Evolutionary conservation across 2,329 filamentous ascomycete species (phyloP).

Genomic region (Monilinia aucupariae): DNA sequence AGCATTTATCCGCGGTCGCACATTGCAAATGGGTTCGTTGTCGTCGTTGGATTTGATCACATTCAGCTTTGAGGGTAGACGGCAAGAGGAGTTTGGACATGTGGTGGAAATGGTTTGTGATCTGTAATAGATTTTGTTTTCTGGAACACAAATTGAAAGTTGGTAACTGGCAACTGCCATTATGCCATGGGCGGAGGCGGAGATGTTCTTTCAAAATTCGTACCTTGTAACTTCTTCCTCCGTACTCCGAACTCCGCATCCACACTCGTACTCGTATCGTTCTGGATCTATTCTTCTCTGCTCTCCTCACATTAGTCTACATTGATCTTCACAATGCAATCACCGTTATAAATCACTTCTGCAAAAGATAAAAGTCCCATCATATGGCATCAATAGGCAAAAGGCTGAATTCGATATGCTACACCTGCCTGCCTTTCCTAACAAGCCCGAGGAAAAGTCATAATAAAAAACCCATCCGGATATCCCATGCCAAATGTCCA

Average conservation of each 20-base stretch:
- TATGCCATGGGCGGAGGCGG: background rate
- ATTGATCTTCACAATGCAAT: background rate
- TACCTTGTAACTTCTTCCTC: background rate
- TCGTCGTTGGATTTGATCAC: slow-evolving; percentile 7
- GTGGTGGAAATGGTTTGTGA: background rate
- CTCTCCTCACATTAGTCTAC: background rate
- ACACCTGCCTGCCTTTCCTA: slow-evolving; percentile 18
- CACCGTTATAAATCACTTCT: slow-evolving; percentile 3
- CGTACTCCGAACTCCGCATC: background rate
- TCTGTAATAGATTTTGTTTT: background rate
- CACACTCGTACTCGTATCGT: background rate
- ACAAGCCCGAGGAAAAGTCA: slow-evolving; percentile 18
- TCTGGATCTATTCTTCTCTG: background rate
- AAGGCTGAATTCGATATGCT: slow-evolving; percentile 16
- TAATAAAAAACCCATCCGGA: slow-evolving; percentile 16
- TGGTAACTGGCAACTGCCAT: slow-evolving; percentile 10
- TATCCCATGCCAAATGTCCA: slow-evolving; percentile 17
- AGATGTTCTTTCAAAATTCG: background rate
- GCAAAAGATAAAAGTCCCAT: slow-evolving; percentile 2
- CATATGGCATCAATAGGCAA: slow-evolving; percentile 16
- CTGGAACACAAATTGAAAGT: background rate
- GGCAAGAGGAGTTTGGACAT: background rate
- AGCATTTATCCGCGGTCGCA: slow-evolving; percentile 8
- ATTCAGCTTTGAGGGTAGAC: slow-evolving; percentile 1
- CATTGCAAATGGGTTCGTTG: background rate